These are phyloP conservation scores for Melampsora larici-populina DNA, from an alignment of 1,284 basidiomycete genomes.

Conservation along the genomic window DNA sequence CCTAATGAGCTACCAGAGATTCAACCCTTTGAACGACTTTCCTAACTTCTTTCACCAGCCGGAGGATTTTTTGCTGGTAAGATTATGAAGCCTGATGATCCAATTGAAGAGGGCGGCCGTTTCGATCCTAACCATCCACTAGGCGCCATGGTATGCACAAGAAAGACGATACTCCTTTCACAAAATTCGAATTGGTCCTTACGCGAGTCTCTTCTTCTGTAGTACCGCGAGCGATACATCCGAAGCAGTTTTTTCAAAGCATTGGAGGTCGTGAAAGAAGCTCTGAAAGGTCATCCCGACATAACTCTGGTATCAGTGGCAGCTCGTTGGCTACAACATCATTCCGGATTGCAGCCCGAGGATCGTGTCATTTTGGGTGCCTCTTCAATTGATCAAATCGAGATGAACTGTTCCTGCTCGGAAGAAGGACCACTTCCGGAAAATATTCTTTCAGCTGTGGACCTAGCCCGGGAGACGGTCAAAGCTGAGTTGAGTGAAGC, in stretches of 20 bases:
- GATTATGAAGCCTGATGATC: conserved; percentile 7
- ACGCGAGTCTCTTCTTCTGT: background rate
- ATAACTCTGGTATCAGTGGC: background rate
- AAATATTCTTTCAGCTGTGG: background rate
- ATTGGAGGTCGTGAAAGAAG: background rate
- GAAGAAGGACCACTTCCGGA: conserved; percentile 20
- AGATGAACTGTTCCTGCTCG: conserved; percentile 8
- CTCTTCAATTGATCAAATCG: conserved; percentile 4
- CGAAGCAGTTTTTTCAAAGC: background rate
- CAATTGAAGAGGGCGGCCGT: background rate
- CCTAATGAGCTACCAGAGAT: background rate
- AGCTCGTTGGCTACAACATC: conserved; percentile 43
- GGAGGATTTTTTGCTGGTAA: conserved; percentile 28
- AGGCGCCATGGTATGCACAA: background rate
- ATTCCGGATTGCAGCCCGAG: background rate
- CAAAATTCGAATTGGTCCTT: too few relatives aligned
- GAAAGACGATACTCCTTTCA: background rate
- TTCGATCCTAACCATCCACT: background rate
- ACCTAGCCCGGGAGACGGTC: conserved; percentile 11
- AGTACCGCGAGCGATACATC: conserved; percentile 7
- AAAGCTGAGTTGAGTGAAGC: conserved; percentile 19
- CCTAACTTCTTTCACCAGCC: background rate
- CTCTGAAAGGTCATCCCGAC: conserved; percentile 3
- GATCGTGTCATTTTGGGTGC: conserved; percentile 25
- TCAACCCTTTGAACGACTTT: background rate